A percentile compares a stretch with the other conserved stretches of the same genome.
Evolutionary conservation across 2,329 filamentous ascomycete species (phyloP).

Genomic region (Colletotrichum shisoi): DNA sequence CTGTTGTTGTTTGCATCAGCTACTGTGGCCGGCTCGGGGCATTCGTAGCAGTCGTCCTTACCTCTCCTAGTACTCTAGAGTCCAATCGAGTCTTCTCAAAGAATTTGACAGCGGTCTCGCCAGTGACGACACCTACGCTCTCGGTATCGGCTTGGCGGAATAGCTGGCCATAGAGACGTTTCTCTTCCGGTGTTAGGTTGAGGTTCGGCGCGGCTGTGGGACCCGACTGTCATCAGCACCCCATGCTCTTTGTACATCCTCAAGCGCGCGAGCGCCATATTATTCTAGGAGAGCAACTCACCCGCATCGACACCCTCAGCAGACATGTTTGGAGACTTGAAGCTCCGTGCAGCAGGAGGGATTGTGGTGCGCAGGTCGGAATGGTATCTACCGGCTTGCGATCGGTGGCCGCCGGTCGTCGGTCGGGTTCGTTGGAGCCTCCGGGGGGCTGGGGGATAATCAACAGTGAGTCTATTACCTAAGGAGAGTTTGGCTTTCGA

Average conservation of each 20-base stretch:
- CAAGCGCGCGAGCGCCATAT: conserved; percentile 6
- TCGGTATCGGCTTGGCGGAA: conserved; percentile 94
- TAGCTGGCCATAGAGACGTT: conserved; percentile 89
- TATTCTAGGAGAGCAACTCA: conserved; percentile 13
- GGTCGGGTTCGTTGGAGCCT: conserved; percentile 20
- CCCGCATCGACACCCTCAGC: conserved; percentile 36
- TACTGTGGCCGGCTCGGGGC: not conserved
- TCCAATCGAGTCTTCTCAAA: conserved; percentile 95
- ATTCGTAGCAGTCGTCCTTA: conserved; percentile 52
- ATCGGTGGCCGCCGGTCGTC: conserved; percentile 7
- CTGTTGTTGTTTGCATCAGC: conserved; percentile 54
- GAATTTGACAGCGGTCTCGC: conserved; percentile 95
- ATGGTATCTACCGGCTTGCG: not conserved
- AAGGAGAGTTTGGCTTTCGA: conserved; percentile 11
- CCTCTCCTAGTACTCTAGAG: conserved; percentile 85
- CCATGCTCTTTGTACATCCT: not conserved
- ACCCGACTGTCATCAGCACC: conserved; percentile 35
- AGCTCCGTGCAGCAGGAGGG: conserved; percentile 10
- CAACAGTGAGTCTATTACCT: conserved; percentile 13
- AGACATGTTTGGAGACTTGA: conserved; percentile 31
- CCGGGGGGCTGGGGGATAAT: conserved; percentile 29
- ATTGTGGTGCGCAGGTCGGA: conserved; percentile 2
- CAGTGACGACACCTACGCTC: conserved; percentile 89
- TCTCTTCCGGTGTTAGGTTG: conserved; percentile 90
- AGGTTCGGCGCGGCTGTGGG: conserved; percentile 69